A percentile compares a stretch with the other conserved stretches of the same genome.
Conservation (phyloP, 495 filamentous ascomycete genomes). For the Parathielavia appendiculata region DNA sequence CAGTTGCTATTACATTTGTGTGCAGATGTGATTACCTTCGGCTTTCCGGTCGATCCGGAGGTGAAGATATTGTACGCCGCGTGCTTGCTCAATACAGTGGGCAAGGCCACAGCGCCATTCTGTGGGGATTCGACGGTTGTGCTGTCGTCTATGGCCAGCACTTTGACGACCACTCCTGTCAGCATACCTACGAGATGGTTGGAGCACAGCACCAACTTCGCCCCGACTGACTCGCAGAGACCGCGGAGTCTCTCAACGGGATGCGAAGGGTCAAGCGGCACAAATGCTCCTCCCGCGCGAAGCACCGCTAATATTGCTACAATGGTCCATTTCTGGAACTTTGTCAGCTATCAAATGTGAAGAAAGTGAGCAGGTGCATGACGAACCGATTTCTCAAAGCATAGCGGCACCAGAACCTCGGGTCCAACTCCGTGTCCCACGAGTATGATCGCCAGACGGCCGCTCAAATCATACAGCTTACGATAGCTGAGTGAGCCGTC, state of each 20-base stretch:
- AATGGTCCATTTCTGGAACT: conserved; percentile 48
- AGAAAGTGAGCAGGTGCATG: neutral
- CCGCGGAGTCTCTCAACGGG: conserved; percentile 45
- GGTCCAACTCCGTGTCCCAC: conserved; percentile 40
- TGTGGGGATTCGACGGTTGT: conserved; percentile 2
- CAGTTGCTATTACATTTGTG: conserved; percentile 12
- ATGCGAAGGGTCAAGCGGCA: conserved; percentile 53
- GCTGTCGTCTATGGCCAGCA: conserved; percentile 18
- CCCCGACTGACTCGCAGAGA: conserved; percentile 37
- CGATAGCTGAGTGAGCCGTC: conserved; percentile 54
- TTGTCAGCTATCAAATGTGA: conserved; percentile 13
- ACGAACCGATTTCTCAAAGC: conserved; percentile 50
- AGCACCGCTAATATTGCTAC: conserved; percentile 53
- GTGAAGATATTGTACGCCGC: conserved; percentile 54
- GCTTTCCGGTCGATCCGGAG: conserved; percentile 55
- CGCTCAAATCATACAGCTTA: conserved; percentile 41
- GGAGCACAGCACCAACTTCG: conserved; percentile 45
- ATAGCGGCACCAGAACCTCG: conserved; percentile 50
- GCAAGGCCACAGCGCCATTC: neutral
- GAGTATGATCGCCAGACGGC: conserved; percentile 39
- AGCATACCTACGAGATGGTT: conserved; percentile 31
- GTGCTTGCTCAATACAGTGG: conserved; percentile 11
- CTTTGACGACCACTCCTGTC: neutral
- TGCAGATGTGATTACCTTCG: conserved; percentile 40
- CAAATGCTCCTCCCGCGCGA: conserved; percentile 55